Percentiles rank a stretch among this genome's conserved stretches.
These are phyloP conservation scores for Cutaneotrichosporon arboriforme DNA, from an alignment of 1,284 basidiomycete species.

Conservation along the genomic window DNA sequence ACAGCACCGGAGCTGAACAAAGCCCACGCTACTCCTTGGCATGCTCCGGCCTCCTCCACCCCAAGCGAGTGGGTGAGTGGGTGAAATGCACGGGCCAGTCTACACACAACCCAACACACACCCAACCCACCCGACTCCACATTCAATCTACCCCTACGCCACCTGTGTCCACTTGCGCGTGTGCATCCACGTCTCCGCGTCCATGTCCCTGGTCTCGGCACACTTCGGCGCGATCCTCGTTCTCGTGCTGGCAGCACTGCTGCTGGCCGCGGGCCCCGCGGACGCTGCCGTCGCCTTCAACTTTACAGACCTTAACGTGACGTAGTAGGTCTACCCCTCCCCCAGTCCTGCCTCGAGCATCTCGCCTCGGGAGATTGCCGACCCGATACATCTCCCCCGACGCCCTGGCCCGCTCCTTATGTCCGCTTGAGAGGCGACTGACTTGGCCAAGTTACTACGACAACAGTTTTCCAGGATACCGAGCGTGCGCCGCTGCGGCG, in stretches of 20 bases:
- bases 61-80: no score
- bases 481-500: conserved; percentile 1
- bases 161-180: no score
- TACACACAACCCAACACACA: no score
- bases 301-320: conserved; percentile 13
- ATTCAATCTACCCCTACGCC: no score
- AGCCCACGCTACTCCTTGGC: no score
- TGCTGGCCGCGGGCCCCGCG: neutral
- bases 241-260: neutral
- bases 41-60: no score
- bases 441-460: conserved; percentile 19
- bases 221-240: neutral
- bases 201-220: neutral
- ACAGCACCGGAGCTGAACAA: no score
- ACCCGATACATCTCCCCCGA: no score
- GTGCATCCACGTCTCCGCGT: neutral
- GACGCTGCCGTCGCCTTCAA: conserved; percentile 5
- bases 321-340: conserved; percentile 13
- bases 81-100: no score
- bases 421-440: no score
- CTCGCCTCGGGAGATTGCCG: neutral
- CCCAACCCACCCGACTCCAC: no score
- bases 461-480: conserved; percentile 3
- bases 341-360: neutral
- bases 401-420: no score